A percentile compares a stretch with the other conserved stretches of the same genome.
These are phyloP conservation scores for Blastobotrys niveus DNA, from an alignment of 1,139 yeast genomes.

Conservation along the genomic window DNA sequence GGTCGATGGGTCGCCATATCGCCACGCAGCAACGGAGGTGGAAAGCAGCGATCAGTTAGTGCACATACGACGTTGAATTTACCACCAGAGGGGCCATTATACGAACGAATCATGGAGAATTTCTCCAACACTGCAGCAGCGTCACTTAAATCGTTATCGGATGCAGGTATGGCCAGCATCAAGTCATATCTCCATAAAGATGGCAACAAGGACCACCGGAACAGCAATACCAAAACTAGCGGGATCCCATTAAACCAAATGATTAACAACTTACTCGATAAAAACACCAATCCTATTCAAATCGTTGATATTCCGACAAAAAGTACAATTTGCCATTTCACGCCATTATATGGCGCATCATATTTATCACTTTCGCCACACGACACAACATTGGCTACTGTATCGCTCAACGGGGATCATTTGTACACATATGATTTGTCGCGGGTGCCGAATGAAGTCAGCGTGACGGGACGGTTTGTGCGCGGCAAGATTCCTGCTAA, in stretches of 20 bases:
- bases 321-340: constrained; percentile 46
- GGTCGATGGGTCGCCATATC: constrained; percentile 29
- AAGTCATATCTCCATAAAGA: constrained; percentile 22
- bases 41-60: constrained; percentile 1
- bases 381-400: constrained; percentile 55
- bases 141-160: constrained; percentile 28
- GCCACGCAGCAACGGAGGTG: constrained; percentile 16
- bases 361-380: constrained; percentile 56
- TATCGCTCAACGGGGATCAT: constrained; percentile 55
- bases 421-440: constrained; percentile 62
- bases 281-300: constrained; percentile 23
- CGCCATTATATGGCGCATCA: constrained; percentile 60
- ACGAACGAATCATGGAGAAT: constrained; percentile 28
- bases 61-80: constrained; percentile 26
- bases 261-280: constrained; percentile 19
- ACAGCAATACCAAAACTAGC: neutral
- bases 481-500: constrained; percentile 62
- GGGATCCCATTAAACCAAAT: constrained; percentile 12
- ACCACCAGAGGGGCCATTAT: constrained; percentile 30
- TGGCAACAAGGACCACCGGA: neutral
- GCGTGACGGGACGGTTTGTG: constrained; percentile 52
- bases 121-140: constrained; percentile 29
- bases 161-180: constrained; percentile 30
- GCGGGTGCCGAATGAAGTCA: constrained; percentile 46
- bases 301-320: constrained; percentile 46